Evolutionary conservation across 1,284 basidiomycete species (phyloP).

Genomic region (Mrakiaceae sp.): DNA sequence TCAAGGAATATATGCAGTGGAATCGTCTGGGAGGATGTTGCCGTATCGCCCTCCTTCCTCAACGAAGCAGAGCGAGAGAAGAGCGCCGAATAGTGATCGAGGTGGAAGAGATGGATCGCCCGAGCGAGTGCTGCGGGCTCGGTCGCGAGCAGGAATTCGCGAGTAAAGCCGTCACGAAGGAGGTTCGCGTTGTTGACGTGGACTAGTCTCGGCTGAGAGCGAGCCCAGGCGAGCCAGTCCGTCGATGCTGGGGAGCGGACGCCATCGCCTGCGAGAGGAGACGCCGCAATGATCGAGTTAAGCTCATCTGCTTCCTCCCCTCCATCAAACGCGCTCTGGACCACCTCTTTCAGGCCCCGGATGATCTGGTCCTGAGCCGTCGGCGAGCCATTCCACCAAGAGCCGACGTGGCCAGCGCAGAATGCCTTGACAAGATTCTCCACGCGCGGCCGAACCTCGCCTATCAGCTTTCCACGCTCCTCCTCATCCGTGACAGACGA

Average conservation of each 20-base stretch:
- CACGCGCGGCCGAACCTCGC: not conserved
- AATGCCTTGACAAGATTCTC: slow-evolving; percentile 1
- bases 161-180: slow-evolving; percentile 1
- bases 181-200: not conserved
- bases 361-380: too few species aligned
- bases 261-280: too few species aligned
- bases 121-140: slow-evolving; percentile 4
- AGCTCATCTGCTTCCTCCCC: too few species aligned
- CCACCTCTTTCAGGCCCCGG: too few species aligned
- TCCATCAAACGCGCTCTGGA: too few species aligned
- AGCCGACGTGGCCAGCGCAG: not conserved
- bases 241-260: too few species aligned
- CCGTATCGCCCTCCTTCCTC: not conserved
- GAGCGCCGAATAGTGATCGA: slow-evolving; percentile 4
- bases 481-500: not conserved
- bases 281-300: too few species aligned
- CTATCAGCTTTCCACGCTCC: not conserved
- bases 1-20: not conserved
- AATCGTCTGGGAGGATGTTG: not conserved
- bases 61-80: not conserved
- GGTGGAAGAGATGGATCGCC: slow-evolving; percentile 12
- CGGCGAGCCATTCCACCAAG: not conserved
- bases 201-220: too few species aligned
- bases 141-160: slow-evolving; percentile 5
- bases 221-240: too few species aligned